These are phyloP conservation scores for Waltergamsia citrina DNA, from an alignment of 2,329 filamentous ascomycete genomes.

Conservation along the genomic window DNA sequence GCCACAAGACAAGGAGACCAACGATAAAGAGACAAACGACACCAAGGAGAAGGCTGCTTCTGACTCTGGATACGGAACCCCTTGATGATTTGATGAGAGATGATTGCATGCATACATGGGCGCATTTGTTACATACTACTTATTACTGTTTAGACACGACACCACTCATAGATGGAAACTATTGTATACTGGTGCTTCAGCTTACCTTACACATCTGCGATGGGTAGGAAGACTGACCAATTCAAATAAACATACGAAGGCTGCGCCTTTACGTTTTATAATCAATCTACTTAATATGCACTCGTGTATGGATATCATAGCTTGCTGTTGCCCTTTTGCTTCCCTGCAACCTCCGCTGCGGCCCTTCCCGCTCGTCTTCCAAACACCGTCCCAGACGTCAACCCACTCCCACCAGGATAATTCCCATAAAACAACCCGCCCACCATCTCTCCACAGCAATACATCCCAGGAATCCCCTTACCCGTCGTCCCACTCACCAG, in stretches of 20 bases:
- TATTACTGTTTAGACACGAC: no score
- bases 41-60: constrained; percentile 1
- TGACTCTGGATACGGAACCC: constrained; percentile 5
- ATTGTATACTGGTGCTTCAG: no score
- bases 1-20: constrained; percentile 6
- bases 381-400: constrained; percentile 50
- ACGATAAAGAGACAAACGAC: constrained; percentile 3
- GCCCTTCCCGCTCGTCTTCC: constrained; percentile 28
- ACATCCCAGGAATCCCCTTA: constrained; percentile 42
- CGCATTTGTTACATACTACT: no score
- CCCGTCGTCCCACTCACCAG: constrained; percentile 37
- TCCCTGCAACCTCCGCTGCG: constrained; percentile 10
- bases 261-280: no score
- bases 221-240: no score
- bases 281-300: no score
- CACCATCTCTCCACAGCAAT: constrained; percentile 56
- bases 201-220: no score
- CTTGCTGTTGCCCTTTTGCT: neutral
- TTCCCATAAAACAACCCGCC: constrained; percentile 55
- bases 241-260: no score
- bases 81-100: constrained; percentile 7
- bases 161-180: no score
- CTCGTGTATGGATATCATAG: neutral
- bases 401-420: constrained; percentile 52
- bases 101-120: no score